Percentiles rank a stretch among this genome's conserved stretches.
Conservation (phyloP, 179 eudicot genomes). For the Actinidia arguta region DNA sequence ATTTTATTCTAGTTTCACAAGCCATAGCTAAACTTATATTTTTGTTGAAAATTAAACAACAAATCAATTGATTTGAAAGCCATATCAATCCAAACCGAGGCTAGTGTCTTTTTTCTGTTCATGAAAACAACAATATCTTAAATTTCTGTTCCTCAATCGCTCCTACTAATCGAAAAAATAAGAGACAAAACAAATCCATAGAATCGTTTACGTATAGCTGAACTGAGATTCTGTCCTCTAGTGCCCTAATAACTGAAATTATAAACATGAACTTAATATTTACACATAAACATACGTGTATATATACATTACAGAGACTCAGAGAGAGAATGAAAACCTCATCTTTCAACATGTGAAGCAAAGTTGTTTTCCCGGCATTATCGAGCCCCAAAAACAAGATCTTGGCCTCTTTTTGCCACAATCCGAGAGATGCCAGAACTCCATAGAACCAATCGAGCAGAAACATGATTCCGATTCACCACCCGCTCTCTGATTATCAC, state of each 20-base stretch:
- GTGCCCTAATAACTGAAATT: neutral
- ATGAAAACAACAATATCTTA: neutral
- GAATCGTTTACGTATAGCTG: neutral
- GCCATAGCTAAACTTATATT: neutral
- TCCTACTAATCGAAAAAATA: neutral
- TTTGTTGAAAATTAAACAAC: neutral
- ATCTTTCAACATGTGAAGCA: constrained; percentile 72
- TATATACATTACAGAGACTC: neutral
- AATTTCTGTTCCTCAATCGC: neutral
- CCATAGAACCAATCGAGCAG: constrained; percentile 77
- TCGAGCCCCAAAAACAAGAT: constrained; percentile 83
- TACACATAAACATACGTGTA: neutral
- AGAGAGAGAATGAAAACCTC: neutral
- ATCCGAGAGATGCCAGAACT: constrained; percentile 60
- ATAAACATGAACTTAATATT: neutral
- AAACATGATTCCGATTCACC: constrained; percentile 38
- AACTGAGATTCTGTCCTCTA: neutral
- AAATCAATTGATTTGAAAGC: too few relatives aligned
- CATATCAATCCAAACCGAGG: too few relatives aligned
- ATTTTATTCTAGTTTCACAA: neutral
- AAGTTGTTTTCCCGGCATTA: constrained; percentile 75
- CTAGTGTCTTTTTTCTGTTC: too few relatives aligned
- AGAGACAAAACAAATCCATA: neutral
- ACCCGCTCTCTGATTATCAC: too few relatives aligned
- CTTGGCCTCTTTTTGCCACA: constrained; percentile 80